phyloP scores from a whole-genome alignment of 2,329 filamentous ascomycete species.

The Ceratocystis destructans region DNA sequence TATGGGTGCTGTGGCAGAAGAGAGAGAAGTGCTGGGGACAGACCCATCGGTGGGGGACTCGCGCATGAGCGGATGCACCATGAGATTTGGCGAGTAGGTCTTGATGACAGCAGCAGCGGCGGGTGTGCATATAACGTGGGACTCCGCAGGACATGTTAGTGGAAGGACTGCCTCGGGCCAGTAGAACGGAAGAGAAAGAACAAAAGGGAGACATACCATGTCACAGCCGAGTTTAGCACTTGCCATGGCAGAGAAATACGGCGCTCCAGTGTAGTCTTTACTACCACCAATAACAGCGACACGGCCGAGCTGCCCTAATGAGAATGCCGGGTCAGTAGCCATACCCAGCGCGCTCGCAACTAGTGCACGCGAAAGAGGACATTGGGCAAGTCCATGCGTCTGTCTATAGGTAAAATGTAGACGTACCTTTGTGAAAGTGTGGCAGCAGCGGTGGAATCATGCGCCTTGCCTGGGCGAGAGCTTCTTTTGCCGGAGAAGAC shows the following conservation, averaged over 20 bases:
- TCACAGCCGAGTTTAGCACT: slow-evolving; percentile 81
- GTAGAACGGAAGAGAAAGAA: background rate
- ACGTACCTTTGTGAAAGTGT: slow-evolving; percentile 82
- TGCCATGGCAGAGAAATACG: slow-evolving; percentile 96
- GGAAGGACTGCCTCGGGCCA: background rate
- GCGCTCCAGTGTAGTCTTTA: slow-evolving; percentile 90
- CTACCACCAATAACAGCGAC: slow-evolving; percentile 91
- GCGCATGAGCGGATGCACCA: slow-evolving; percentile 94
- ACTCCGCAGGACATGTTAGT: slow-evolving; percentile 34
- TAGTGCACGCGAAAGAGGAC: no score
- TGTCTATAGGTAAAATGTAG: background rate
- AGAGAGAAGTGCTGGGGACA: slow-evolving; percentile 28
- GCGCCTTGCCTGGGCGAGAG: slow-evolving; percentile 69
- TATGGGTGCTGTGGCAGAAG: slow-evolving; percentile 44
- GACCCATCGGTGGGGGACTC: slow-evolving; percentile 34
- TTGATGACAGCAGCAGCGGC: slow-evolving; percentile 83
- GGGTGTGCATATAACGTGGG: slow-evolving; percentile 90
- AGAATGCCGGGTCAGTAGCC: background rate
- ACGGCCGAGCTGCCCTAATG: slow-evolving; percentile 70
- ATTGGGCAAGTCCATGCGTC: background rate
- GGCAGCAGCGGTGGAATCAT: slow-evolving; percentile 92
- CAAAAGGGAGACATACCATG: slow-evolving; percentile 46
- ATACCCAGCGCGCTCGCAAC: no score
- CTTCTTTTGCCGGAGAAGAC: slow-evolving; percentile 56
- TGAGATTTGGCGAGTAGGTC: slow-evolving; percentile 92